Base-by-base conservation (phyloP, 2,329 filamentous ascomycete species). In the Atkinsonella texensis region DNA sequence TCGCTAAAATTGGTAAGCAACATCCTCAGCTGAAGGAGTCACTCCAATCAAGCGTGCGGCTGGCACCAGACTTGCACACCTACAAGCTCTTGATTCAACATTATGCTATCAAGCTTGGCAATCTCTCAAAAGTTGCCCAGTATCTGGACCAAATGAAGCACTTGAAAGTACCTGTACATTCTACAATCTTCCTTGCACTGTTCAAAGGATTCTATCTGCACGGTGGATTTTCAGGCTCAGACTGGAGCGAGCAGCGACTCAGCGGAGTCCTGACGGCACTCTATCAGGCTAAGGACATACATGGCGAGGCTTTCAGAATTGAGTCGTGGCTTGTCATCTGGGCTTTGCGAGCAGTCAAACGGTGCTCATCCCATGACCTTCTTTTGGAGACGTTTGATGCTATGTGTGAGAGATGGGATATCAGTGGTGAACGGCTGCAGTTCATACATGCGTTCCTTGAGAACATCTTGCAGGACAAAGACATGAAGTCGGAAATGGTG, bases 181-280 rank as follows among this genome's bases (percentile, higher is more conserved):
- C 85, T 6, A 78, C 84, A 52, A 78, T 95, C 23, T 96, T 91
- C 61, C 73, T 93, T 39, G 76, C 85, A 8, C 72, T 97, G 3
- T 87, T 97, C 68, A 84, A 88, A 59, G 89, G 87, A 0, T 98
- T 97, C 62, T 74, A 77, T 33, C 66, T 71, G 2, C 84, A 95
- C 61, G 91, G 90, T 11, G 82, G 81, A 28, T 63, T 72, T 23
- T 72, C 56, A 1, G 67, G 82, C 56, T 82, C 83, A 0, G 74
- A 80, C 12, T 98, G 93, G 91, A 88, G 80, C 31, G 70, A 73
- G 32, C 68, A 76, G 56, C 77, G 81, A n/a, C 76, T 97, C 2
- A 75, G 84, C 43, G 74, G 73, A 42, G 79, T 89, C 11, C 85
- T 86, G 75, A 65, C 73, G 9, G 78, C 84, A 1, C 81, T 89